Base-by-base conservation (phyloP, 2,329 filamentous ascomycete species). In the Penicillium sp. region DNA sequence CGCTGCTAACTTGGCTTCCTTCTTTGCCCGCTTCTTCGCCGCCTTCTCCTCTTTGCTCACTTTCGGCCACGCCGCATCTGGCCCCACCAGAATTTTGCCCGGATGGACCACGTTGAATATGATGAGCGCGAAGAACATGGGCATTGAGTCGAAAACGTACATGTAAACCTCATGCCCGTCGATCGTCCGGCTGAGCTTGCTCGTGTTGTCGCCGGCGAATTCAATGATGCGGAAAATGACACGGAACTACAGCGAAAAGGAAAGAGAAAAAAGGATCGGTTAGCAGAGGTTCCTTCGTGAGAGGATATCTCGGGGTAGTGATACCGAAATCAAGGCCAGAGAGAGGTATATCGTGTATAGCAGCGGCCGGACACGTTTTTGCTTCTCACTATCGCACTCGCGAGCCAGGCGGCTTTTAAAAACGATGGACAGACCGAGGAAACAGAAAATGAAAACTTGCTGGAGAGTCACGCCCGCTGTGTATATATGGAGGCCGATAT, bases 361-460 rank as follows among this genome's bases (percentile, higher is more conserved):
- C 40, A 43, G 40, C 16, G 40, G 40, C 40, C 40, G 40, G 6
- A 43, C 40, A 14, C 40, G 40, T 43, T 43, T 43, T 43, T 43
- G 40, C 40, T 43, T 43, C 40, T 43, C 40, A 16, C 19, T 43
- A 22, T 43, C 40, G 40, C 40, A 43, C 40, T 43, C 40, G 14
- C 19, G 14, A 43, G 40, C 40, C 40, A 43, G 40, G 40, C 52
- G 52, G 22, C 52, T 37, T 26, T 42, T 37, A 25, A 55, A 55
- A 14, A 40, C 37, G 22, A 55, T 28, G 19, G n/a, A n/a, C 25
- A 55, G 26, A 14, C 33, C 52, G 7, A 37, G 14, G 52, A 55
- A 55, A 28, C 52, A 55, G 16, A 55, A 13, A 33, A 55, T 55
- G 52, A 55, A 55, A 25, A 55, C 45, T 25, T 55, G 52, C 40